Evolutionary conservation across 179 eudicot genomes (phyloP), one percentile per base, ranked within the genome.

Genomic region (Nepenthes alata): DNA sequence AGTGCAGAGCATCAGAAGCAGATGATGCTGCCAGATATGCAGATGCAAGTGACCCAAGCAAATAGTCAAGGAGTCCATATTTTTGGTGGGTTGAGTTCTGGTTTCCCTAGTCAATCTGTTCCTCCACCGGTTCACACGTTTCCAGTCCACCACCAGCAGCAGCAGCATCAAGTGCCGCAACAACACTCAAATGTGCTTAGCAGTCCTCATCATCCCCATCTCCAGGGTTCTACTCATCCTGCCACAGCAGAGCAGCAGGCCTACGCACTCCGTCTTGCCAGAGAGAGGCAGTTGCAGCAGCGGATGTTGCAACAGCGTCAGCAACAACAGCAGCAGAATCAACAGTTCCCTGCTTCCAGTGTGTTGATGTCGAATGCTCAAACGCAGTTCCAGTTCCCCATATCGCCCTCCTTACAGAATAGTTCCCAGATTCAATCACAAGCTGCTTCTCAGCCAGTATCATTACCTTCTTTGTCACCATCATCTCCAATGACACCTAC

Each of bases 221-320:
- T 84, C 58, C 85, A 81, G 62, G 85, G 83, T 35, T 63, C 86
- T 5, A 62, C 79, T 72, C 86, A 81, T 63, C 37, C 72, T 44
- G 38, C 72, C 12, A 73, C 66, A 60, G 52, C 83, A 34, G 93
- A 89, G 62, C 82, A 84, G 16, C 91, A 87, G 77, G 83, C 87
- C 51, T 80, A 74, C 63, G 59, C 67, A 10, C 15, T 79, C 11
- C 86, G 81, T 25, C 37, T 80, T 60, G 87, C 86, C 10, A 91
- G 89, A 76, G 94, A 91, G 57, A 75, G 84, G 70, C 87, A 85
- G n/a, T 48, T 76, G 50, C 88, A 85, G 59, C 93, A 91, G 53
- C 84, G 84, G 52, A 59, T 78, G 58, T 67, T 81, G 64, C 95
- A 78, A 48, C 86, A 74, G 64, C 82, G 70, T 56, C 81, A 72